Percentiles rank a stretch among this genome's conserved stretches.
Evolutionary conservation across 169 alveolate genomes (phyloP).

Genomic region (Eimeria mitis): DNA sequence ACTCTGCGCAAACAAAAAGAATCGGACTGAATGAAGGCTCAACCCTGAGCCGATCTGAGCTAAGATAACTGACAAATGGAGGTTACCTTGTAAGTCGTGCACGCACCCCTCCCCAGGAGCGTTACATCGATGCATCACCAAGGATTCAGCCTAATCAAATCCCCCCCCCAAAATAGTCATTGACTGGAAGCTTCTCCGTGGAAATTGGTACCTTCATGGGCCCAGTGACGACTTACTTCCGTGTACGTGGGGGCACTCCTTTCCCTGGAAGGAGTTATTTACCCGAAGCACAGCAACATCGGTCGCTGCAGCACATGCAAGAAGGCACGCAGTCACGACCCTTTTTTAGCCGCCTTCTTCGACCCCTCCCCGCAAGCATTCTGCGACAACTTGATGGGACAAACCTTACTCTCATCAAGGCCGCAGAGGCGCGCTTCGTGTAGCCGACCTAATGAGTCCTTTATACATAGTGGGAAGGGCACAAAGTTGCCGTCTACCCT

Average conservation of each 20-base stretch:
- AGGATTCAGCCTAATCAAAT: not conserved
- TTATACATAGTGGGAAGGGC: constrained; percentile 12
- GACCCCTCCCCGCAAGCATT: not conserved
- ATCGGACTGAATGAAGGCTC: not conserved
- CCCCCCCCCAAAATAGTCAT: no score
- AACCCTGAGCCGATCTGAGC: not conserved
- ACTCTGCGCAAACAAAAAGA: constrained; percentile 23
- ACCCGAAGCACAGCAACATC: constrained; percentile 62
- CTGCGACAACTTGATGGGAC: not conserved
- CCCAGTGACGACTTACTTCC: not conserved
- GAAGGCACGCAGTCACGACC: not conserved
- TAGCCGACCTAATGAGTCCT: constrained; percentile 34
- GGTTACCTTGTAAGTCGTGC: not conserved
- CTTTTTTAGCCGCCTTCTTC: not conserved
- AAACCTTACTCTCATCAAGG: constrained; percentile 1
- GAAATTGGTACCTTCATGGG: not conserved
- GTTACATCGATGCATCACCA: not conserved
- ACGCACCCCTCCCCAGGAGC: not conserved
- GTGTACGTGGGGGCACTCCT: not conserved
- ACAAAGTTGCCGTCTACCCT: not conserved
- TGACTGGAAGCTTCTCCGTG: not conserved
- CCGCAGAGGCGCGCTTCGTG: constrained; percentile 34
- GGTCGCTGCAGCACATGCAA: constrained; percentile 37
- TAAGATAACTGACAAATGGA: not conserved
- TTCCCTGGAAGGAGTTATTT: not conserved